Evolutionary conservation across 2,329 filamentous ascomycete species (phyloP).

Genomic region (Pseudocercospora fijiensis): DNA sequence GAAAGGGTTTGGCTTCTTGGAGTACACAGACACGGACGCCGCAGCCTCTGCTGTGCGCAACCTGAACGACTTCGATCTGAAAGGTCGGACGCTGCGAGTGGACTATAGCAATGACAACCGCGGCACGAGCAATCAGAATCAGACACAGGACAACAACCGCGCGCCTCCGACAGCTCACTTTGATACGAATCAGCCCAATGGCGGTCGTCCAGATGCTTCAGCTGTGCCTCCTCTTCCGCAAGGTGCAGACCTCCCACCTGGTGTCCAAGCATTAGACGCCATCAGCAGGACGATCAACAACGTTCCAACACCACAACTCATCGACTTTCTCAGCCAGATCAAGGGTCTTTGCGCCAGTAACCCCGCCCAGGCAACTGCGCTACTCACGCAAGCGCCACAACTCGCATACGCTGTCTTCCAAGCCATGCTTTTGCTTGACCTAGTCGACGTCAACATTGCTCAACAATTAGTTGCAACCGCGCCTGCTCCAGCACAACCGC

Average conservation of each 20-base stretch:
- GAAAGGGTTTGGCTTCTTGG: conserved; percentile 95
- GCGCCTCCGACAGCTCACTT: conserved; percentile 45
- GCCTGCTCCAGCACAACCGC: conserved; percentile 37
- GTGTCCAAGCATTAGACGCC: conserved; percentile 80
- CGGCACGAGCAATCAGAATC: conserved; percentile 43
- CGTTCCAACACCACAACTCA: conserved; percentile 80
- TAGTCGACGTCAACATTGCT: conserved; percentile 82
- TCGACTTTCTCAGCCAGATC: conserved; percentile 93
- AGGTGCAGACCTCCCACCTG: conserved; percentile 78
- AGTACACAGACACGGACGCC: conserved; percentile 89
- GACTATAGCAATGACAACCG: conserved; percentile 94
- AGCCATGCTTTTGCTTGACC: conserved; percentile 84
- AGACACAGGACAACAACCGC: conserved; percentile 19
- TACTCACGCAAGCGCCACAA: conserved; percentile 86
- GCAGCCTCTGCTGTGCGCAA: conserved; percentile 94
- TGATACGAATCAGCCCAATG: conserved; percentile 40
- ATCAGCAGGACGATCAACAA: conserved; percentile 89
- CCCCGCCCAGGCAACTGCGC: conserved; percentile 77
- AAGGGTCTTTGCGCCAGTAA: conserved; percentile 82
- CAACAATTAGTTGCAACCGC: conserved; percentile 64
- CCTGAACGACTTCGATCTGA: conserved; percentile 90
- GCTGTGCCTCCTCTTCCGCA: conserved; percentile 76
- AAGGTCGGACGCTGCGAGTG: conserved; percentile 89
- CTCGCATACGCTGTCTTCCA: conserved; percentile 95
- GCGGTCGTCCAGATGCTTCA: conserved; percentile 45